Conservation (phyloP, 257 asterid genomes). For the Penstemon newberryi region DNA sequence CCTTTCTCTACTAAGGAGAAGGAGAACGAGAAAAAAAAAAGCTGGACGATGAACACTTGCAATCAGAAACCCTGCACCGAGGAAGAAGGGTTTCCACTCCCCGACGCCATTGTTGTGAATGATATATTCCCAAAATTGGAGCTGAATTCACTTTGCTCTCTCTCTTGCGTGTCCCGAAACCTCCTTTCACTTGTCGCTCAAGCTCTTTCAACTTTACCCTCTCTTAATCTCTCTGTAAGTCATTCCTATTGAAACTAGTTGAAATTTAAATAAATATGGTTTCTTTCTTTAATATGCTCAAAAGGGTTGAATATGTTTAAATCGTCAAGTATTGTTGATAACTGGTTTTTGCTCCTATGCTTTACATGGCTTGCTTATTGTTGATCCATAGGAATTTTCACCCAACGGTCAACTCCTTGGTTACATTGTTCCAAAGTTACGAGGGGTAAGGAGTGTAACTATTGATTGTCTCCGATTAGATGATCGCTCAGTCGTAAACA, state of each 20-base stretch:
- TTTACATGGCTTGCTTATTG: too few relatives aligned
- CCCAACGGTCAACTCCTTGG: slow-evolving; percentile 49
- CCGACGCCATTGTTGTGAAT: slow-evolving; percentile 41
- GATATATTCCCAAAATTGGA: slow-evolving; percentile 51
- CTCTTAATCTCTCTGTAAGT: slow-evolving; percentile 72
- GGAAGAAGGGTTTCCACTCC: slow-evolving; percentile 41
- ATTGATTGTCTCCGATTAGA: slow-evolving; percentile 65
- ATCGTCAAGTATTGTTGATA: not conserved
- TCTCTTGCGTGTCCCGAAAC: slow-evolving; percentile 53
- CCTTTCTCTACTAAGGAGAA: too few relatives aligned
- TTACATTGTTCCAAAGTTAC: slow-evolving; percentile 37
- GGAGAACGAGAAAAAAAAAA: too few relatives aligned
- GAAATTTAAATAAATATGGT: too few relatives aligned
- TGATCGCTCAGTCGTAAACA: slow-evolving; percentile 38
- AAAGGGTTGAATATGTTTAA: too few relatives aligned
- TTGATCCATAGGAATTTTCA: slow-evolving; percentile 48
- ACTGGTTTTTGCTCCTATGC: not conserved
- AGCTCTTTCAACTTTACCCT: slow-evolving; percentile 44
- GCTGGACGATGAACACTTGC: too few relatives aligned
- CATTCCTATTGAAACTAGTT: not conserved
- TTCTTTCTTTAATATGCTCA: too few relatives aligned
- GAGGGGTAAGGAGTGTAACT: slow-evolving; percentile 45
- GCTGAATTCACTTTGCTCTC: slow-evolving; percentile 58
- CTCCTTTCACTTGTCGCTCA: slow-evolving; percentile 46
- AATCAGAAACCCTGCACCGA: too few relatives aligned